phyloP scores from a whole-genome alignment of 495 filamentous ascomycete genomes.

The Penicillium simplicissimum region DNA sequence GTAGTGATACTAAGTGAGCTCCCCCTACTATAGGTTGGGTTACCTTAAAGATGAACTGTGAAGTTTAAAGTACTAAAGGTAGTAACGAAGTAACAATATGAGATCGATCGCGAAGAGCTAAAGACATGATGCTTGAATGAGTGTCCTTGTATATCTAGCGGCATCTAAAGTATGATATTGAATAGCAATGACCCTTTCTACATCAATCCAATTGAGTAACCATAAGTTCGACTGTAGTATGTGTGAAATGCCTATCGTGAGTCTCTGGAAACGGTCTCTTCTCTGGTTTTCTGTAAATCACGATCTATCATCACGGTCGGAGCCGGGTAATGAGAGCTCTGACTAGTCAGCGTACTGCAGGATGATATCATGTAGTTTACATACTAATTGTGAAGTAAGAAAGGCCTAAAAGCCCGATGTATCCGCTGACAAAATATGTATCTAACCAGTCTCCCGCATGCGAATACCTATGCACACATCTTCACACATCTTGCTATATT shows the following conservation, averaged over 20 bases:
- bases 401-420: not conserved
- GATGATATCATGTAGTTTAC: not conserved
- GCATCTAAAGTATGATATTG: too few species aligned
- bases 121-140: too few species aligned
- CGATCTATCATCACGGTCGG: not conserved
- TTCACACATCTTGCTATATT: constrained; percentile 2
- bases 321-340: not conserved
- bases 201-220: too few species aligned
- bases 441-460: not conserved
- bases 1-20: too few species aligned
- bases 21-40: too few species aligned
- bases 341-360: not conserved
- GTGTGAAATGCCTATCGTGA: not conserved
- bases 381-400: not conserved
- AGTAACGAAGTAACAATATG: too few species aligned
- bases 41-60: too few species aligned
- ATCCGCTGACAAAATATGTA: not conserved
- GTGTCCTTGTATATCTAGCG: too few species aligned
- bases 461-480: not conserved
- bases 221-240: too few species aligned
- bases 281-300: not conserved
- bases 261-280: not conserved
- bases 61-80: too few species aligned
- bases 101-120: too few species aligned
- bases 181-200: too few species aligned